Evolutionary conservation across 2,329 filamentous ascomycete genomes (phyloP).

Genomic region (Chaetothyriales sp.): DNA sequence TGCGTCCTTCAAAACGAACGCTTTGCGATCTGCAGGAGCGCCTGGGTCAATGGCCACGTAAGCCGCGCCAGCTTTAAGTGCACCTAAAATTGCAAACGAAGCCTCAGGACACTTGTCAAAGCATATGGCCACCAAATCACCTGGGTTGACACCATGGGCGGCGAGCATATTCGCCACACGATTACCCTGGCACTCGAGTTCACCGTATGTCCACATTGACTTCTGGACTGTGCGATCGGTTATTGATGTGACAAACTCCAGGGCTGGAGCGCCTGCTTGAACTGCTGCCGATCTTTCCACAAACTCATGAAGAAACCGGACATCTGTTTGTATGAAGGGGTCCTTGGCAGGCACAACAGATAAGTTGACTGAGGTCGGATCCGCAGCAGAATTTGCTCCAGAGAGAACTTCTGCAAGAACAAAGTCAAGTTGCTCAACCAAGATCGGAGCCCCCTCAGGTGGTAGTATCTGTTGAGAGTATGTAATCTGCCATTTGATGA

Average conservation of each 20-base stretch:
- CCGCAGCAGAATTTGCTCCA: neutral
- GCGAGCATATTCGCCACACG: conserved; percentile 54
- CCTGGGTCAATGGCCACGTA: conserved; percentile 69
- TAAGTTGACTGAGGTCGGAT: conserved; percentile 26
- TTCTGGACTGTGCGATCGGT: conserved; percentile 33
- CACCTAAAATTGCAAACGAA: conserved; percentile 67
- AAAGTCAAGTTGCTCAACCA: conserved; percentile 37
- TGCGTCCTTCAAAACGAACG: conserved; percentile 67
- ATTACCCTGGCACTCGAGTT: conserved; percentile 60
- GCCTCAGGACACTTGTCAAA: conserved; percentile 79
- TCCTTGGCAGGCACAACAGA: conserved; percentile 51
- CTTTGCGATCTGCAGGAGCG: conserved; percentile 58
- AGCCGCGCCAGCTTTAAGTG: conserved; percentile 67
- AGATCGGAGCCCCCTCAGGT: conserved; percentile 47
- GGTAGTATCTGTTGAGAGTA: conserved; percentile 54
- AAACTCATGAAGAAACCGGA: conserved; percentile 59
- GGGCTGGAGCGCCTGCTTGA: conserved; percentile 48
- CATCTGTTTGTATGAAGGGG: conserved; percentile 42
- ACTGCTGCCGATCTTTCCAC: conserved; percentile 50
- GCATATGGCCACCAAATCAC: conserved; percentile 58
- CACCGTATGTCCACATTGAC: conserved; percentile 56
- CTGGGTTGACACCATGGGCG: conserved; percentile 35
- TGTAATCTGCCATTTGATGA: conserved; percentile 51
- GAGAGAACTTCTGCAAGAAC: conserved; percentile 11
- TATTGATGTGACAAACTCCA: conserved; percentile 59